Evolutionary conservation across 2,329 filamentous ascomycete genomes (phyloP).

Genomic region (Talaromyces rugulosus): DNA sequence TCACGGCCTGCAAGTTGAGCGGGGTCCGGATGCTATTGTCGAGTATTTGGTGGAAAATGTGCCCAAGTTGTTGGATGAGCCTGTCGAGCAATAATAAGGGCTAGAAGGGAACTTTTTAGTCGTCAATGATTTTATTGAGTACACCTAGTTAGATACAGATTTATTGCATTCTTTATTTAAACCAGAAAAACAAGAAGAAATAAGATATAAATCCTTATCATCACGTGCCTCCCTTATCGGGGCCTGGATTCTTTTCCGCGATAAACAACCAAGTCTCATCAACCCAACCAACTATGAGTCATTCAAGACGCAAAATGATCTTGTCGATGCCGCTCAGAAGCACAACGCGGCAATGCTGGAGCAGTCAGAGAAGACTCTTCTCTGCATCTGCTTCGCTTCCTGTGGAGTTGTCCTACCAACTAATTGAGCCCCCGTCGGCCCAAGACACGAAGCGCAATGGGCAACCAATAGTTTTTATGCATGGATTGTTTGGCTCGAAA

Average conservation of each 20-base stretch:
- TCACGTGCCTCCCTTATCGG: not conserved
- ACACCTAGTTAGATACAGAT: not conserved
- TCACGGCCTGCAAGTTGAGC: constrained; percentile 39
- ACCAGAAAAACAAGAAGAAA: not conserved
- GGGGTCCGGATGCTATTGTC: constrained; percentile 39
- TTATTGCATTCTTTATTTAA: not conserved
- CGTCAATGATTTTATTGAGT: not conserved
- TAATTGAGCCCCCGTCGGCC: constrained; percentile 30
- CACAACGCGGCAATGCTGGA: not conserved
- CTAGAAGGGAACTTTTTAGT: not conserved
- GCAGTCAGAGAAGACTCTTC: constrained; percentile 17
- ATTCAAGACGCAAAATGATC: not conserved
- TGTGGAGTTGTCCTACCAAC: constrained; percentile 31
- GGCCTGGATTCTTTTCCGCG: not conserved
- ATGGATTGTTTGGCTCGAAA: constrained; percentile 91
- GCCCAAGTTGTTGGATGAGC: constrained; percentile 31
- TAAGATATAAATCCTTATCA: not conserved
- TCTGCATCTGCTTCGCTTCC: constrained; percentile 26
- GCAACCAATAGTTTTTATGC: constrained; percentile 77
- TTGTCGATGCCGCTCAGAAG: not conserved
- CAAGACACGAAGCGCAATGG: constrained; percentile 24
- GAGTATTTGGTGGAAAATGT: constrained; percentile 39
- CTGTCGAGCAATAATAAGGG: constrained; percentile 1
- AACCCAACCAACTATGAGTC: not conserved
- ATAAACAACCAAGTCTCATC: not conserved